A percentile compares a stretch with the other conserved stretches of the same genome.
These are phyloP conservation scores for Ophiocordyceps camponoti-rufipedis DNA, from an alignment of 2,329 filamentous ascomycete genomes.

Conservation along the genomic window DNA sequence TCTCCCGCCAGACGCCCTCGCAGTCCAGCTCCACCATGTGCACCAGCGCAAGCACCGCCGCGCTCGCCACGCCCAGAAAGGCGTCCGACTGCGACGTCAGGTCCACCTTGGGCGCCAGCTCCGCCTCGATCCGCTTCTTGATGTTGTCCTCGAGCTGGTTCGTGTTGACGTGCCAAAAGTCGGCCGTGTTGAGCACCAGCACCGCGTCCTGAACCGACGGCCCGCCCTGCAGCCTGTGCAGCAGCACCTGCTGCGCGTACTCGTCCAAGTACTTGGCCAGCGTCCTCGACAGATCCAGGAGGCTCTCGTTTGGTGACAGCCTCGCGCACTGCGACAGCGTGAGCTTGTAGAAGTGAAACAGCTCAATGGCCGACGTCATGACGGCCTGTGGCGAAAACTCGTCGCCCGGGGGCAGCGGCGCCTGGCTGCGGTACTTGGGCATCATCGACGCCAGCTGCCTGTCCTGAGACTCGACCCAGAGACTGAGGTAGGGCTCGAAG, in stretches of 20 bases:
- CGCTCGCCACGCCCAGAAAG: conserved; percentile 86
- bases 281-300: conserved; percentile 69
- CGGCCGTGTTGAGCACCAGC: conserved; percentile 83
- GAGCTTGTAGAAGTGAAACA: conserved; percentile 93
- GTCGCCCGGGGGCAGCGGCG: conserved; percentile 65
- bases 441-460: conserved; percentile 71
- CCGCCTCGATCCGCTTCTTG: conserved; percentile 70
- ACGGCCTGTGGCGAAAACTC: conserved; percentile 85
- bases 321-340: conserved; percentile 91
- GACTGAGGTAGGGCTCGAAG: conserved; percentile 88
- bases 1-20: conserved; percentile 84
- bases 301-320: conserved; percentile 72
- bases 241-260: conserved; percentile 82
- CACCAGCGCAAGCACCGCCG: conserved; percentile 69
- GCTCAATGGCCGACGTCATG: conserved; percentile 81
- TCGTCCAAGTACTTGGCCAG: conserved; percentile 89
- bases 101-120: conserved; percentile 60
- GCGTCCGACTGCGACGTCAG: conserved; percentile 85
- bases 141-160: conserved; percentile 91
- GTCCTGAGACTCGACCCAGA: conserved; percentile 96
- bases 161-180: conserved; percentile 91
- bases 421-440: conserved; percentile 71
- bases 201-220: conserved; percentile 57
- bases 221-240: conserved; percentile 46
- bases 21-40: conserved; percentile 66